Conservation (phyloP, 1,139 yeast genomes). For the Taiozyma sp. region DNA sequence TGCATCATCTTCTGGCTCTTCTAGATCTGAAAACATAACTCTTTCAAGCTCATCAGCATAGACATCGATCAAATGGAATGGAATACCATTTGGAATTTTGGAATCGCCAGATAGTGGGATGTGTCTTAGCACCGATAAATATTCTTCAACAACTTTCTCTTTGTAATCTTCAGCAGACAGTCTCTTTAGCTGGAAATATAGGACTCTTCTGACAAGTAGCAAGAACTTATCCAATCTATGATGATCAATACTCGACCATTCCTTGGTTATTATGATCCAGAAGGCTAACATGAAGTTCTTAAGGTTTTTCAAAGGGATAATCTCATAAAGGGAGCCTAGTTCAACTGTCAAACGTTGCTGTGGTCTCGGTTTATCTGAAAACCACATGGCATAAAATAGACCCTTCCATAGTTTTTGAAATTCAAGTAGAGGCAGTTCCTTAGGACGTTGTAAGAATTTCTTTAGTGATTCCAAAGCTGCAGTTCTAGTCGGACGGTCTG, state of each 20-base stretch:
- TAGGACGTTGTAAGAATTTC: slow-evolving; percentile 44
- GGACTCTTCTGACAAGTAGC: slow-evolving; percentile 70
- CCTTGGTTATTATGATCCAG: slow-evolving; percentile 73
- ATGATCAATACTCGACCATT: slow-evolving; percentile 83
- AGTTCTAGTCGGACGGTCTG: slow-evolving; percentile 63
- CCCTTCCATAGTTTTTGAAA: slow-evolving; percentile 92
- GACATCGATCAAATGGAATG: slow-evolving; percentile 82
- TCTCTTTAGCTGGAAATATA: slow-evolving; percentile 58
- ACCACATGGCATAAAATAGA: slow-evolving; percentile 91
- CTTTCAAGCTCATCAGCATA: slow-evolving; percentile 79
- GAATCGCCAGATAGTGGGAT: slow-evolving; percentile 53
- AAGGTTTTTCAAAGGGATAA: slow-evolving; percentile 37
- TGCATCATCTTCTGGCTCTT: slow-evolving; percentile 37
- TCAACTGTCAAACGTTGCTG: slow-evolving; percentile 80
- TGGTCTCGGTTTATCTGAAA: slow-evolving; percentile 86
- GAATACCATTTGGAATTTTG: slow-evolving; percentile 66
- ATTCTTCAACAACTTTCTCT: slow-evolving; percentile 38
- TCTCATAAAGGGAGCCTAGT: slow-evolving; percentile 54
- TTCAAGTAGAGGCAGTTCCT: slow-evolving; percentile 43
- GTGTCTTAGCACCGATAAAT: slow-evolving; percentile 31
- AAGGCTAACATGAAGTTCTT: slow-evolving; percentile 63
- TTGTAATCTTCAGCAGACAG: slow-evolving; percentile 56
- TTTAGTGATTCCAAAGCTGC: slow-evolving; percentile 66
- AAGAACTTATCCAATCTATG: slow-evolving; percentile 86
- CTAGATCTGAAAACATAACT: slow-evolving; percentile 44